phyloP scores from a whole-genome alignment of 805 yeast species.

The Schizosaccharomyces lindneri region DNA sequence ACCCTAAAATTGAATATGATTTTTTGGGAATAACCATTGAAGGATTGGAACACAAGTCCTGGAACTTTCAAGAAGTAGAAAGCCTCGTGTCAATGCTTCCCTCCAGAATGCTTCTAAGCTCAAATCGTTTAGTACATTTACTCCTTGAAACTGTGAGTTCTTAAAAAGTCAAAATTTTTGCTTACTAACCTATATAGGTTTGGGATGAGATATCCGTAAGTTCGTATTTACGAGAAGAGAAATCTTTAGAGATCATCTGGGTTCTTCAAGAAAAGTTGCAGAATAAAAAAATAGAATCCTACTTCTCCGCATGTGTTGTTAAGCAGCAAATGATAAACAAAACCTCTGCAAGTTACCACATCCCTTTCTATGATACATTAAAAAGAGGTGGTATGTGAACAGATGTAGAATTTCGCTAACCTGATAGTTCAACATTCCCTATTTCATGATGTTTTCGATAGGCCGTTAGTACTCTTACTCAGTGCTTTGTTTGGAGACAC shows the following conservation, averaged over 20 bases:
- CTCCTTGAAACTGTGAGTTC: no score
- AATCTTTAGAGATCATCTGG: not conserved
- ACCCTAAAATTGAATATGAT: no score
- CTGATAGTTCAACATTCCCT: conserved; percentile 13
- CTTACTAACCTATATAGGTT: not conserved
- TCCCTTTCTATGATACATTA: not conserved
- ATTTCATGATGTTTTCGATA: conserved; percentile 3
- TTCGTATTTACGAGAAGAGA: not conserved
- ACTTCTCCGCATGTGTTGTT: not conserved
- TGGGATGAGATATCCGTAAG: not conserved
- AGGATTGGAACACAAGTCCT: no score
- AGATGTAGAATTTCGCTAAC: not conserved
- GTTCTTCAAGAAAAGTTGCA: not conserved
- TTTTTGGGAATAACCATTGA: no score
- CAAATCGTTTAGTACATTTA: no score
- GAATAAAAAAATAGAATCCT: not conserved
- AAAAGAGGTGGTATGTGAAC: not conserved
- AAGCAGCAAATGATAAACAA: not conserved
- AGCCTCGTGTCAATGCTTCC: no score
- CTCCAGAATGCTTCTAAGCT: no score
- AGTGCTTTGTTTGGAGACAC: not conserved
- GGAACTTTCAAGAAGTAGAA: no score
- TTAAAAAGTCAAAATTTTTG: no score
- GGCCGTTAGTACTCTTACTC: not conserved
- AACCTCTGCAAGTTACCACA: not conserved